Percentiles rank a stretch among this genome's conserved stretches.
Conservation (phyloP, 805 yeast genomes). For the Candida ipomoeae region DNA sequence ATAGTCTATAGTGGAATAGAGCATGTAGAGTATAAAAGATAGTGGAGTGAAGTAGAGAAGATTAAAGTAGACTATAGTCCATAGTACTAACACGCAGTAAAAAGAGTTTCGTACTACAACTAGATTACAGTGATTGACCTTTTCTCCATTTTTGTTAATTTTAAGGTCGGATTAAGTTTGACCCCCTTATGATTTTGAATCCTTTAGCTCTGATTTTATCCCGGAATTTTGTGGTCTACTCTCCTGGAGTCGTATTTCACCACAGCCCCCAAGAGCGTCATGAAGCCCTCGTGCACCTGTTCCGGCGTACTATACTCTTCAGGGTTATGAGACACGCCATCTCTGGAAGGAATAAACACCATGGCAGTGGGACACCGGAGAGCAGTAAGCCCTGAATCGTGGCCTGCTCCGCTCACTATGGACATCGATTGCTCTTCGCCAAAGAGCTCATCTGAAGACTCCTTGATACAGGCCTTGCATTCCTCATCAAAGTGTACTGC, state of each 20-base stretch:
- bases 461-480: constrained; percentile 48
- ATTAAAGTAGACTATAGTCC: too few relatives aligned
- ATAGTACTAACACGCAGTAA: too few relatives aligned
- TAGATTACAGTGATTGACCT: too few relatives aligned
- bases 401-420: constrained; percentile 70
- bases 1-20: too few relatives aligned
- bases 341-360: constrained; percentile 67
- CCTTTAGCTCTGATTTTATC: too few relatives aligned
- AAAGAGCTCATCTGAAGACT: constrained; percentile 48
- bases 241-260: constrained; percentile 26
- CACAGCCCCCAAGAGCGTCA: constrained; percentile 48
- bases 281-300: constrained; percentile 56
- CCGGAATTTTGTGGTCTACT: too few relatives aligned
- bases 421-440: constrained; percentile 41
- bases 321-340: constrained; percentile 66
- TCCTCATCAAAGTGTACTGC: constrained; percentile 55
- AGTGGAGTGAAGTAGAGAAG: too few relatives aligned
- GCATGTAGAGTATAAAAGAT: too few relatives aligned
- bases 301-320: constrained; percentile 63
- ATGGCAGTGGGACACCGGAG: constrained; percentile 61
- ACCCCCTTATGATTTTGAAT: too few relatives aligned
- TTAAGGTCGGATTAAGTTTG: too few relatives aligned
- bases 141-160: too few relatives aligned
- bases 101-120: too few relatives aligned
- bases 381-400: constrained; percentile 62